Conservation (phyloP, 768 basidiomycete genomes). For the Auriscalpium microsporum region DNA sequence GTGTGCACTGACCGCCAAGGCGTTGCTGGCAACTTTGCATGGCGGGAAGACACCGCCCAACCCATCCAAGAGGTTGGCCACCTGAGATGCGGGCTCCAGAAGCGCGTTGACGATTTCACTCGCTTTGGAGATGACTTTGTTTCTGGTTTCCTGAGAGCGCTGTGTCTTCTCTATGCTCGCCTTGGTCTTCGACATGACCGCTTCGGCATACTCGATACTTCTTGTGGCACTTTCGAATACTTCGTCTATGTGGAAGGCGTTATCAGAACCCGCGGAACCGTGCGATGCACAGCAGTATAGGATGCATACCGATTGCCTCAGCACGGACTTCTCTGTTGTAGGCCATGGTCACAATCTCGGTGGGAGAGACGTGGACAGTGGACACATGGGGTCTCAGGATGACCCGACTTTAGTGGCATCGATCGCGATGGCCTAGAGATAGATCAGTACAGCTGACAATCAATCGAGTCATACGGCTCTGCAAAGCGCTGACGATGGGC, state of each 20-base stretch:
- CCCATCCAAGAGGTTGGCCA: conserved; percentile 9
- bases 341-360: too few relatives aligned
- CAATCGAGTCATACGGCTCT: too few relatives aligned
- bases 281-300: background rate
- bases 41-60: conserved; percentile 5
- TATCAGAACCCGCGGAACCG: too few relatives aligned
- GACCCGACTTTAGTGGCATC: too few relatives aligned
- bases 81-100: conserved; percentile 8
- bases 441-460: too few relatives aligned
- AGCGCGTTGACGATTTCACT: conserved; percentile 10
- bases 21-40: conserved; percentile 1
- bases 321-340: too few relatives aligned
- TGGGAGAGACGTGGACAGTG: too few relatives aligned
- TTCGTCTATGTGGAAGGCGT: background rate
- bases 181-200: conserved; percentile 1
- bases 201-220: conserved; percentile 7
- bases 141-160: conserved; percentile 3
- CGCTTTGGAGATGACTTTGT: conserved; percentile 7
- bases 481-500: too few relatives aligned
- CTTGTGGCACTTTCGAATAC: background rate
- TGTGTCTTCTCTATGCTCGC: conserved; percentile 2
- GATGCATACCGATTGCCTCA: background rate
- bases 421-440: too few relatives aligned
- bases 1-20: background rate
- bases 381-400: too few relatives aligned